These are phyloP conservation scores for Cutaneotrichosporon sp. DNA, from an alignment of 1,284 basidiomycete species.

Conservation along the genomic window DNA sequence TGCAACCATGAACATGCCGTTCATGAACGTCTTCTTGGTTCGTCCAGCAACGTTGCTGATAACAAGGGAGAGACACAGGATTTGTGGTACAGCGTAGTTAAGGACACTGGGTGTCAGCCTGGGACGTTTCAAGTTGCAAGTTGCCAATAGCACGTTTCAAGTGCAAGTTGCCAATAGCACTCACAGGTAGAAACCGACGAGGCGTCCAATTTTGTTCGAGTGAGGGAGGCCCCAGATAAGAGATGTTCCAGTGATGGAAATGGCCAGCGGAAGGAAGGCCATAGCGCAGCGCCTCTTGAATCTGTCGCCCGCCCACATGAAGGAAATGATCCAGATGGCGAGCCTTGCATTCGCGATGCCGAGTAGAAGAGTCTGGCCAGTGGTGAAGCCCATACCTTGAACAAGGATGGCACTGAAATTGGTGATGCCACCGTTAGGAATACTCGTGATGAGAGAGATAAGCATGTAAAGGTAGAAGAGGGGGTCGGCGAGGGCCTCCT, in stretches of 20 bases:
- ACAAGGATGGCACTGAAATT: constrained; percentile 24
- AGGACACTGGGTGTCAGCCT: background rate
- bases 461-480: background rate
- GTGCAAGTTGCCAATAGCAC: too few species aligned
- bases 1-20: constrained; percentile 16
- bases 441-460: constrained; percentile 15
- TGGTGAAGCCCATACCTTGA: constrained; percentile 16
- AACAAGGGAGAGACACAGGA: background rate
- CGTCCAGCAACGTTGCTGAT: constrained; percentile 19
- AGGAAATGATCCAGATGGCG: constrained; percentile 12
- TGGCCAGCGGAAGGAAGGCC: constrained; percentile 7
- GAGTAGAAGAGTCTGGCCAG: constrained; percentile 16
- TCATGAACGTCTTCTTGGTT: constrained; percentile 22
- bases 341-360: constrained; percentile 16
- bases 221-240: constrained; percentile 16
- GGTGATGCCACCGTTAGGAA: constrained; percentile 21
- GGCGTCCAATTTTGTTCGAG: background rate
- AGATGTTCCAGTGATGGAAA: constrained; percentile 15
- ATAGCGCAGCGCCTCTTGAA: constrained; percentile 11
- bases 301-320: constrained; percentile 19
- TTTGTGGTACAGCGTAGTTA: background rate
- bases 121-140: too few species aligned
- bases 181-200: constrained; percentile 12
- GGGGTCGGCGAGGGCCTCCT: constrained; percentile 26
- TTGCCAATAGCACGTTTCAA: too few species aligned